Evolutionary conservation across 495 filamentous ascomycete species (phyloP).

Genomic region (Pyronema domesticum): DNA sequence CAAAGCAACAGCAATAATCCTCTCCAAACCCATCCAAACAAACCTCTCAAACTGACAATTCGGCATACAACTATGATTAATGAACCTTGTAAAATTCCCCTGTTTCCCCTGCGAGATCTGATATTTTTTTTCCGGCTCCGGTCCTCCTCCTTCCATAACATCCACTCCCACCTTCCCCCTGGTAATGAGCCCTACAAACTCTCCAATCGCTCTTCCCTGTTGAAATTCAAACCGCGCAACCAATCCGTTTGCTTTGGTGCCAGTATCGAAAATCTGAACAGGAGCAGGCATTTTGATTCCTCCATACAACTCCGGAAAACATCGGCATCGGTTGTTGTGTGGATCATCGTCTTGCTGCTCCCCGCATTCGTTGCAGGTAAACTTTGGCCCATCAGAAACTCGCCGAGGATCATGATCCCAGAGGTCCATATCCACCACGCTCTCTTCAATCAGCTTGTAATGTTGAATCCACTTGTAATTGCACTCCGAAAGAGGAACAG

Average conservation of each 20-base stretch:
- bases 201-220: not conserved
- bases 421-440: not conserved
- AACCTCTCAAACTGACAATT: constrained; percentile 30
- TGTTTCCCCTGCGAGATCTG: constrained; percentile 26
- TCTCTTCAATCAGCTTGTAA: not conserved
- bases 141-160: not conserved
- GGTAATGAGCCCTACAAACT: not conserved
- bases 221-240: constrained; percentile 8
- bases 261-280: constrained; percentile 22
- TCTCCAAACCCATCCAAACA: constrained; percentile 28
- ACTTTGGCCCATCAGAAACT: not conserved
- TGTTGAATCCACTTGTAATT: not conserved
- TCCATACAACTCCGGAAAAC: constrained; percentile 2
- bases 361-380: not conserved
- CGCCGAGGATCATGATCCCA: not conserved
- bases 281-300: constrained; percentile 23
- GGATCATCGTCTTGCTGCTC: not conserved
- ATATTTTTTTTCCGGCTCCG: constrained; percentile 18
- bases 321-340: not conserved
- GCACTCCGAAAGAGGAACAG: not conserved
- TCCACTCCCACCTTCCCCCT: not conserved
- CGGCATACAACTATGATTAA: constrained; percentile 29
- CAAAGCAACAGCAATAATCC: constrained; percentile 29
- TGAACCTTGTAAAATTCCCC: constrained; percentile 31
- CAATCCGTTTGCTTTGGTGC: constrained; percentile 21